Percentiles rank a stretch among this genome's conserved stretches.
phyloP scores from a whole-genome alignment of 148 eudicot genomes.

The Heliamphora exappendiculata region DNA sequence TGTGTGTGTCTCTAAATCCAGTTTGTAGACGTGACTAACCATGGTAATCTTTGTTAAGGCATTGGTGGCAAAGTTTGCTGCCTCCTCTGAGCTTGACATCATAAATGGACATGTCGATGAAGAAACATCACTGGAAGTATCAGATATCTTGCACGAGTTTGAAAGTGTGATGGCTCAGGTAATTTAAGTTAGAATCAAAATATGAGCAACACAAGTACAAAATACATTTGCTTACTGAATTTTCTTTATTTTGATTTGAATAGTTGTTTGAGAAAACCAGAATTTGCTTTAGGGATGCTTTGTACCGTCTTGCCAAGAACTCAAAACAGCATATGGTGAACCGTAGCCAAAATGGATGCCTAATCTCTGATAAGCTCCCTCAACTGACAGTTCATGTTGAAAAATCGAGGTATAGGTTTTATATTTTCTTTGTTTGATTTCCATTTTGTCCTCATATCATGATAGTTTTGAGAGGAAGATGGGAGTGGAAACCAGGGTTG shows the following conservation, averaged over 20 bases:
- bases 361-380: constrained; percentile 17
- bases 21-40: constrained; percentile 5
- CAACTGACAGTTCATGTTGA: constrained; percentile 20
- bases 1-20: not conserved
- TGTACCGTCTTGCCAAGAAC: constrained; percentile 73
- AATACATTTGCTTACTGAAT: not conserved
- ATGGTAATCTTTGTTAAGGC: constrained; percentile 30
- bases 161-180: constrained; percentile 58
- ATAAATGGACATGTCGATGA: constrained; percentile 16
- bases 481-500: not conserved
- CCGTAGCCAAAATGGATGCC: constrained; percentile 21
- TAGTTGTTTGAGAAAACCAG: constrained; percentile 56
- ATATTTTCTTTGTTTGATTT: not conserved
- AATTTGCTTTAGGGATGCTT: constrained; percentile 73
- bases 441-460: not conserved
- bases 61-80: constrained; percentile 21
- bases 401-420: constrained; percentile 31
- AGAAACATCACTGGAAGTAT: constrained; percentile 48
- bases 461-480: not conserved
- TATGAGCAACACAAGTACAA: not conserved
- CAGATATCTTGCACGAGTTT: constrained; percentile 49
- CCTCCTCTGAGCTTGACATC: constrained; percentile 22
- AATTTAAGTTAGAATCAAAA: not conserved
- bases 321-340: constrained; percentile 30
- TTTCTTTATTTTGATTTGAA: constrained; percentile 4